Evolutionary conservation across 768 basidiomycete species (phyloP).

Genomic region (Lactarius deliciosus): DNA sequence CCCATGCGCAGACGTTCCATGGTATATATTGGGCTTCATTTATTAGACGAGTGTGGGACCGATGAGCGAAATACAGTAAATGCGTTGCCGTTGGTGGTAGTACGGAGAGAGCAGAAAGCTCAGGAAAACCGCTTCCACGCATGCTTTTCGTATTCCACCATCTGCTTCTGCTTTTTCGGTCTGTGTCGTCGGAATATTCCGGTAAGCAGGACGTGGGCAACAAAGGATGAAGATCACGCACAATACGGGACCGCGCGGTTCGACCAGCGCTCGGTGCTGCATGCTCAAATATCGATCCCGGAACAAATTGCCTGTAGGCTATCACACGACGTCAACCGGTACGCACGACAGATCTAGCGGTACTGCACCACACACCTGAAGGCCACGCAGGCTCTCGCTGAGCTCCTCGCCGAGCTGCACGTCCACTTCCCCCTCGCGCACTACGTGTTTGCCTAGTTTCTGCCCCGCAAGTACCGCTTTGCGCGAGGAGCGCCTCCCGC

Average conservation of each 20-base stretch:
- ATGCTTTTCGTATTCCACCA: conserved; percentile 74
- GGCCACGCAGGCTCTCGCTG: conserved; percentile 73
- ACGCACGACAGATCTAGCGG: neutral
- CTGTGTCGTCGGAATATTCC: conserved; percentile 36
- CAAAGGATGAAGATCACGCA: conserved; percentile 39
- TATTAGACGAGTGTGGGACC: neutral
- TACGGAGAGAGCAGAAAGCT: neutral
- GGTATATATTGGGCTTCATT: neutral
- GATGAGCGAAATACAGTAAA: neutral
- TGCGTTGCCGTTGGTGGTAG: neutral
- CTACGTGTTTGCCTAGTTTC: conserved; percentile 76
- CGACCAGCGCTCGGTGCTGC: conserved; percentile 83
- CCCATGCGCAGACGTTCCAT: neutral
- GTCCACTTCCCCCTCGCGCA: conserved; percentile 65
- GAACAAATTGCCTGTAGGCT: conserved; percentile 96
- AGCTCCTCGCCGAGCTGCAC: conserved; percentile 92
- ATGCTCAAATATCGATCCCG: conserved; percentile 84
- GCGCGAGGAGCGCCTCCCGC: conserved; percentile 50
- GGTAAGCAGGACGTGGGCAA: neutral
- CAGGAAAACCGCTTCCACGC: conserved; percentile 69
- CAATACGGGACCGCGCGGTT: conserved; percentile 81
- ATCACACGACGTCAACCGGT: neutral
- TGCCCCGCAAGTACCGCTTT: conserved; percentile 67
- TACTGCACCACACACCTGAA: conserved; percentile 60
- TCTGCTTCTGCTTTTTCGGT: conserved; percentile 52